Conservation (phyloP, 352 stramenopile genomes). For the Phytophthora capsici region DNA sequence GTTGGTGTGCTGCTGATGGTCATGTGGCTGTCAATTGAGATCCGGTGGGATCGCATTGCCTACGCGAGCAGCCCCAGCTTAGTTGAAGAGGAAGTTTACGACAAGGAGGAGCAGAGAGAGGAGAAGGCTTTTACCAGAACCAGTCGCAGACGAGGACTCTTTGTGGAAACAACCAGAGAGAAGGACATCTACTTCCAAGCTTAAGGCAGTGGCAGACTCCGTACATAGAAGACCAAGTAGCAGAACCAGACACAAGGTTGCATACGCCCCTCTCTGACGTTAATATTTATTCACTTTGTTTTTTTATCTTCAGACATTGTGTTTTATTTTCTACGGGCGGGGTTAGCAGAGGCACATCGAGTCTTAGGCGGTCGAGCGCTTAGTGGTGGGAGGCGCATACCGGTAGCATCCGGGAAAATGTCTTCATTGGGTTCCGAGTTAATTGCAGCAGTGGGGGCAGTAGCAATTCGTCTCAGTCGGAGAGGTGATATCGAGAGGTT, state of each 20-base stretch:
- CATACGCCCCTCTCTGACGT: slow-evolving; percentile 19
- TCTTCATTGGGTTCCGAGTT: slow-evolving; percentile 26
- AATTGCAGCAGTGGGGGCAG: slow-evolving; percentile 36
- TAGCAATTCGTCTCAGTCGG: slow-evolving; percentile 50
- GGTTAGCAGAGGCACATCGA: slow-evolving; percentile 9
- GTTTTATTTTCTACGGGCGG: slow-evolving; percentile 18
- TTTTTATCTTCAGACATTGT: slow-evolving; percentile 2
- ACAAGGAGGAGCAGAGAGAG: slow-evolving; percentile 7
- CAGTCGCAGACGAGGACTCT: slow-evolving; percentile 15
- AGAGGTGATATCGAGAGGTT: slow-evolving; percentile 43
- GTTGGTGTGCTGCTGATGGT: slow-evolving; percentile 43
- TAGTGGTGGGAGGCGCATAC: slow-evolving; percentile 55
- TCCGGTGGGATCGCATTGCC: slow-evolving; percentile 52
- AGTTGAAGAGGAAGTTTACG: slow-evolving; percentile 15
- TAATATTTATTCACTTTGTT: slow-evolving; percentile 44
- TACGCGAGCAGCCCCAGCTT: slow-evolving; percentile 12
- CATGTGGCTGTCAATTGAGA: slow-evolving; percentile 50
- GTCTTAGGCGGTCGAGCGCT: slow-evolving; percentile 30
- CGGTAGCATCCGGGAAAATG: slow-evolving; percentile 26
- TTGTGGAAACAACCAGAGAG: slow-evolving; percentile 27
- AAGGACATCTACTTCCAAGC: slow-evolving; percentile 13
- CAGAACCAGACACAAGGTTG: slow-evolving; percentile 16
- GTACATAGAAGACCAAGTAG: slow-evolving; percentile 9
- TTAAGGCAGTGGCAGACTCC: slow-evolving; percentile 16
- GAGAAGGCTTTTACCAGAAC: slow-evolving; percentile 7